Conservation (phyloP, 2,329 filamentous ascomycete species). For the Trichoderma koningiopsis region DNA sequence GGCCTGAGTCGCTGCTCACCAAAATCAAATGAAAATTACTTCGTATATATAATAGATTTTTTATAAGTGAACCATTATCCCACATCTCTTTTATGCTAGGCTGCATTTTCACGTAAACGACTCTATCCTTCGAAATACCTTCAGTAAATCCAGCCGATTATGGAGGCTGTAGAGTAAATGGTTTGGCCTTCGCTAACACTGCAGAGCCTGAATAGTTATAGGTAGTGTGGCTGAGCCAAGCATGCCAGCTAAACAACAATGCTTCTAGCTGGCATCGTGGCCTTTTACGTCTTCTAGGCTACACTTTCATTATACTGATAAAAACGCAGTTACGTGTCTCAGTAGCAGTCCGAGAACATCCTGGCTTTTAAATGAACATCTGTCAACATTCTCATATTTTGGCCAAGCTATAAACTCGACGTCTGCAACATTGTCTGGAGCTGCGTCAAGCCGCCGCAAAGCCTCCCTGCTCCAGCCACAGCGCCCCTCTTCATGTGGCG, state of each 20-base stretch:
- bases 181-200: neutral
- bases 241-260: neutral
- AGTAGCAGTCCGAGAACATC: neutral
- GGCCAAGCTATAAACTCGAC: neutral
- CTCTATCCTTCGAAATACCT: neutral
- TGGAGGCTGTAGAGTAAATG: neutral
- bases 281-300: neutral
- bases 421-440: neutral
- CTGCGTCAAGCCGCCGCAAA: neutral
- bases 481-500: conserved; percentile 23
- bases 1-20: neutral
- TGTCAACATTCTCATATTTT: neutral
- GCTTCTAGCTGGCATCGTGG: neutral
- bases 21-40: neutral
- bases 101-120: neutral
- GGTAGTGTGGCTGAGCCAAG: neutral
- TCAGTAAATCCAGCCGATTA: neutral
- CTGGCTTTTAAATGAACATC: neutral
- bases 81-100: neutral
- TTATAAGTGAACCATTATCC: neutral
- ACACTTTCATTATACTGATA: neutral
- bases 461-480: conserved; percentile 17
- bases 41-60: neutral
- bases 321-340: neutral
- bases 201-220: neutral